These are phyloP conservation scores for Geosmithia morbida DNA, from an alignment of 2,329 filamentous ascomycete genomes.

Conservation along the genomic window DNA sequence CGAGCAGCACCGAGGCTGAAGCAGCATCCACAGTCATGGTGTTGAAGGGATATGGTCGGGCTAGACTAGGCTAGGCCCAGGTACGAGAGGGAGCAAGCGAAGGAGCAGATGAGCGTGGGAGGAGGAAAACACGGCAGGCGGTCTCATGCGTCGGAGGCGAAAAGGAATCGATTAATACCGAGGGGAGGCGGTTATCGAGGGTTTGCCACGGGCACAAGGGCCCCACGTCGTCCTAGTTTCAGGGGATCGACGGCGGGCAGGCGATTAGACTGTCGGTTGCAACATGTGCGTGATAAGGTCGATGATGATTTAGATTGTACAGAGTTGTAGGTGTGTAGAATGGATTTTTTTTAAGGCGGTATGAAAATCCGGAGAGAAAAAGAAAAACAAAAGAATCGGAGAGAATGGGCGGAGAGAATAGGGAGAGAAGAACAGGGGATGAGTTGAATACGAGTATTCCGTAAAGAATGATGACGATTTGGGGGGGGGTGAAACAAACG, in stretches of 20 bases:
- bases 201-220: neutral
- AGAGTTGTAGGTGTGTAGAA: too few species aligned
- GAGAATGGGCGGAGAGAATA: too few species aligned
- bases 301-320: too few species aligned
- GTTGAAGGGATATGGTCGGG: neutral
- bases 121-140: neutral
- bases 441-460: neutral
- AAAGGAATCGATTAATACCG: neutral
- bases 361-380: too few species aligned
- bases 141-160: neutral
- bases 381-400: too few species aligned
- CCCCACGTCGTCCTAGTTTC: neutral
- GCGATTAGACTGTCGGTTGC: neutral
- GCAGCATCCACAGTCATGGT: slow-evolving; percentile 1
- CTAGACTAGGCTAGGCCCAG: neutral
- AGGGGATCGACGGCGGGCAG: neutral
- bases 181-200: neutral
- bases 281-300: neutral
- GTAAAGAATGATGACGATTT: neutral
- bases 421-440: too few species aligned
- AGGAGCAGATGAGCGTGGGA: too few species aligned
- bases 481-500: neutral
- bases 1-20: slow-evolving; percentile 1
- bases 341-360: too few species aligned
- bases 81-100: neutral